Evolutionary conservation across 805 yeast genomes (phyloP).

Genomic region (Metschnikowia peoriensis): DNA sequence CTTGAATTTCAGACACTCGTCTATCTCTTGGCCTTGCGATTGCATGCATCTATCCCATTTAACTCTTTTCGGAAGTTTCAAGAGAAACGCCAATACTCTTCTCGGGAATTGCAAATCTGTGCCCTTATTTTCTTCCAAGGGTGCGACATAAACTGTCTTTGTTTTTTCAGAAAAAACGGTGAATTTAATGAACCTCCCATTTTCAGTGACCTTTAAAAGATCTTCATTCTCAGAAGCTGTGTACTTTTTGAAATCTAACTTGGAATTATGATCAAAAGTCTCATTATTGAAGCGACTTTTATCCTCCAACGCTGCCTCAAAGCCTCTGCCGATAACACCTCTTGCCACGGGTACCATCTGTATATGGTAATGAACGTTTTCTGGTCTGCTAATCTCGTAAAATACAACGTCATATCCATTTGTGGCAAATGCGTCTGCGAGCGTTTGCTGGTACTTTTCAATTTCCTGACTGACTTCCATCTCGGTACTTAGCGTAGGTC

Average conservation of each 20-base stretch:
- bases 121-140: conserved; percentile 27
- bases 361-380: conserved; percentile 71
- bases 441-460: conserved; percentile 42
- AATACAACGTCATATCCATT: conserved; percentile 51
- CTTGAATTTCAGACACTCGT: conserved; percentile 65
- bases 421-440: conserved; percentile 47
- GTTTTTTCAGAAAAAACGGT: conserved; percentile 10
- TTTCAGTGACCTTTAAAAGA: conserved; percentile 19
- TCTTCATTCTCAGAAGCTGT: not conserved
- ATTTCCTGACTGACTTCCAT: conserved; percentile 39
- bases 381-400: conserved; percentile 65
- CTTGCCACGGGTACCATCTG: conserved; percentile 73
- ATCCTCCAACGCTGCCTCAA: conserved; percentile 46
- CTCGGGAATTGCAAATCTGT: conserved; percentile 85
- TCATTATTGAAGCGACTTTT: conserved; percentile 46
- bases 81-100: conserved; percentile 64
- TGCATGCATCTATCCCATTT: conserved; percentile 82
- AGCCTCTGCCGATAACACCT: conserved; percentile 30
- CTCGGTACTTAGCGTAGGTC: conserved; percentile 33
- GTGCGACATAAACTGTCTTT: conserved; percentile 3
- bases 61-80: conserved; percentile 58
- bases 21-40: conserved; percentile 55
- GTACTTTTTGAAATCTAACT: conserved; percentile 41
- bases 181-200: conserved; percentile 15
- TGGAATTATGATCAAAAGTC: conserved; percentile 42